Evolutionary conservation across 148 eudicot species (phyloP).

Genomic region (Euryodendron excelsum): DNA sequence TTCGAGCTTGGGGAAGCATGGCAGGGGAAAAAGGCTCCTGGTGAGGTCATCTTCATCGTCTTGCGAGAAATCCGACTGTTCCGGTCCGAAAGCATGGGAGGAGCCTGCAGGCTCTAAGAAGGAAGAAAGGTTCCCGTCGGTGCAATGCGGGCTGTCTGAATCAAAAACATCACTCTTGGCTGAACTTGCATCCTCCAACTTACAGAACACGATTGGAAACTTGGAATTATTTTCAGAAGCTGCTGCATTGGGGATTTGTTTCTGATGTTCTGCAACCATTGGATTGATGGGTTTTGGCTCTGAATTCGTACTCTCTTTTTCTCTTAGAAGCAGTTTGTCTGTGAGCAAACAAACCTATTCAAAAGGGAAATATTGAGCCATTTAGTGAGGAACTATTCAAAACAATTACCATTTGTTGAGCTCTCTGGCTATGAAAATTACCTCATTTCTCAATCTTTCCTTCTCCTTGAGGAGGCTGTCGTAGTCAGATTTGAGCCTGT

Average conservation of each 20-base stretch:
- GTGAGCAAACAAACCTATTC: conserved; percentile 37
- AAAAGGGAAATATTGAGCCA: background rate
- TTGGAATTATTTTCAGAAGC: background rate
- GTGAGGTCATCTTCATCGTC: conserved; percentile 35
- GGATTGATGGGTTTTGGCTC: conserved; percentile 10
- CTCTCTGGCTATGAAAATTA: conserved; percentile 22
- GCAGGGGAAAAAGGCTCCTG: conserved; percentile 27
- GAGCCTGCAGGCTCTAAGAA: conserved; percentile 29
- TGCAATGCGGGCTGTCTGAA: conserved; percentile 56
- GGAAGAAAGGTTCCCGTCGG: conserved; percentile 23
- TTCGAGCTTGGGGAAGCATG: conserved; percentile 38
- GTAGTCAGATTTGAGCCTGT: conserved; percentile 42
- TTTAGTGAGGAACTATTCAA: background rate
- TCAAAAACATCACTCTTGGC: conserved; percentile 63
- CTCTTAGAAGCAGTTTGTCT: conserved; percentile 30
- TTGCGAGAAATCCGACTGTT: conserved; percentile 37
- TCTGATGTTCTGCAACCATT: conserved; percentile 4
- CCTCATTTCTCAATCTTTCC: conserved; percentile 49
- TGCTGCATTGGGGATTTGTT: background rate
- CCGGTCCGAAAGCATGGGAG: conserved; percentile 24
- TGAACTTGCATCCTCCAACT: conserved; percentile 59
- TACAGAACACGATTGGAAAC: conserved; percentile 8
- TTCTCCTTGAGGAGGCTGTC: conserved; percentile 47
- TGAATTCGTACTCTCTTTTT: conserved; percentile 6
- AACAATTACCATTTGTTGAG: too few species aligned